These are phyloP conservation scores for Colletotrichum sojae DNA, from an alignment of 2,329 filamentous ascomycete genomes.

Conservation along the genomic window DNA sequence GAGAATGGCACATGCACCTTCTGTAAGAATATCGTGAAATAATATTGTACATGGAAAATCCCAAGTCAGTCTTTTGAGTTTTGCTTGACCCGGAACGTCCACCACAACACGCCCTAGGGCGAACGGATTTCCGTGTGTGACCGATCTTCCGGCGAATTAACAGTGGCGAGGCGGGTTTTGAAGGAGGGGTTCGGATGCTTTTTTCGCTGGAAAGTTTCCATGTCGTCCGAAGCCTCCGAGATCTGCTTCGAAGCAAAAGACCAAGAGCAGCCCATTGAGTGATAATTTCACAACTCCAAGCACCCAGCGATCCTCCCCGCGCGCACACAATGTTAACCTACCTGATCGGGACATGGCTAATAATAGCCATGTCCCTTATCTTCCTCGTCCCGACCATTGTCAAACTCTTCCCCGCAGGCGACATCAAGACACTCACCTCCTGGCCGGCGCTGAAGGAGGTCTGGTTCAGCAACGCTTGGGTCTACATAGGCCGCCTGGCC, in stretches of 20 bases:
- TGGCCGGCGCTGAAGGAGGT: slow-evolving; percentile 51
- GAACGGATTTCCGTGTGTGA: neutral
- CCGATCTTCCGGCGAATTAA: neutral
- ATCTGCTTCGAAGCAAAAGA: neutral
- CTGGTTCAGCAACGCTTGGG: slow-evolving; percentile 72
- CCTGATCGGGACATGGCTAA: slow-evolving; percentile 55
- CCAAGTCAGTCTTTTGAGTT: neutral
- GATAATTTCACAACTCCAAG: neutral
- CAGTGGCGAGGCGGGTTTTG: neutral
- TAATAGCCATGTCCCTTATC: slow-evolving; percentile 58
- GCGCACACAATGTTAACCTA: neutral
- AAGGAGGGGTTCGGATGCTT: neutral
- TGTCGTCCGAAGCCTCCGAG: neutral
- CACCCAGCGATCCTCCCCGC: neutral
- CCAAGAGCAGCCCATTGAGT: neutral
- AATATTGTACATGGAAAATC: neutral
- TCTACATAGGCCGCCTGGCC: slow-evolving; percentile 56
- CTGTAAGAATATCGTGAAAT: neutral
- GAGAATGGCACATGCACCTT: neutral
- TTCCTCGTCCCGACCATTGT: slow-evolving; percentile 62
- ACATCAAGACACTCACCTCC: slow-evolving; percentile 50
- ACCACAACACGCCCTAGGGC: too few relatives aligned
- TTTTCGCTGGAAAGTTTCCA: neutral
- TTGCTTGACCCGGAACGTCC: too few relatives aligned
- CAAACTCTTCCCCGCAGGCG: slow-evolving; percentile 48